phyloP scores from a whole-genome alignment of 140 eudicot species.

The Oenanthe javanica region DNA sequence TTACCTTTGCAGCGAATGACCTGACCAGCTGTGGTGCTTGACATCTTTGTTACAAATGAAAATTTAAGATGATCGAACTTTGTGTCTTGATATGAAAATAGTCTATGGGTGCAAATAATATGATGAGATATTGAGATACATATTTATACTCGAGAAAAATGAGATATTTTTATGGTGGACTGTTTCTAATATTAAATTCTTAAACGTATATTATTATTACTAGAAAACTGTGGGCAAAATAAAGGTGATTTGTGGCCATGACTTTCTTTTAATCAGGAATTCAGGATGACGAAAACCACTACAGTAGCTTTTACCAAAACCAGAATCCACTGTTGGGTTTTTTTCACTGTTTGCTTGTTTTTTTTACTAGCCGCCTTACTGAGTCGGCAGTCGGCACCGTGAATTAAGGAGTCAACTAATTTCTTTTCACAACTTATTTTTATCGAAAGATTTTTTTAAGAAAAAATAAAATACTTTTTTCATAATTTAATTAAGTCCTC shows the following conservation, averaged over 20 bases:
- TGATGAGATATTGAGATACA: background rate
- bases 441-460: no score
- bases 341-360: background rate
- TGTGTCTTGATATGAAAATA: background rate
- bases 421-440: no score
- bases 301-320: background rate
- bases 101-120: background rate
- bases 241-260: no score
- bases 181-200: background rate
- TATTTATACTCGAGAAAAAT: background rate
- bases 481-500: no score
- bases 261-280: no score
- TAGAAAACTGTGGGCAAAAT: background rate
- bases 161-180: background rate
- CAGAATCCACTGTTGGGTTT: background rate
- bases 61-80: no score
- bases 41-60: background rate
- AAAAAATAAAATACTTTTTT: no score
- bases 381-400: background rate
- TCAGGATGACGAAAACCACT: background rate
- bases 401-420: background rate
- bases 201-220: no score
- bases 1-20: background rate
- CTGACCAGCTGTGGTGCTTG: conserved; percentile 6
- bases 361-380: background rate